Base-by-base conservation (phyloP, 495 filamentous ascomycete species). In the Neurospora terricola region DNA sequence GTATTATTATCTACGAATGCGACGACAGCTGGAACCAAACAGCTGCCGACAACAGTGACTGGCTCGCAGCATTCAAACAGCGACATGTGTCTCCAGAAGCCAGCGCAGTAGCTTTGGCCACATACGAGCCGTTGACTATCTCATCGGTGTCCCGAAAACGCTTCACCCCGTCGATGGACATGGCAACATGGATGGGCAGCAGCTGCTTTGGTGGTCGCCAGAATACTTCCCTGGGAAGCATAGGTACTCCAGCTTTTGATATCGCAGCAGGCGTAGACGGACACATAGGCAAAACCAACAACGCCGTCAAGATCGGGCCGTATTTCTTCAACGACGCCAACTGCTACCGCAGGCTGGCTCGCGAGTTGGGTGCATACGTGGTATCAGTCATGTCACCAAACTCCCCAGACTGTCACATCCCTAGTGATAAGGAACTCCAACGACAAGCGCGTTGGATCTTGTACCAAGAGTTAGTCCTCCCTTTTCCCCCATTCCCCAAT, bases 1-100 rank as follows among this genome's bases (percentile, higher is more conserved):
- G 91, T 70, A 81, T 87, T 37, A 87, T 91, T 72, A 87, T 92
- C 73, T 92, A 91, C 78, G 88, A 87, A 21, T 84, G 79, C 66
- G 88, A 91, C 72, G 91, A 92, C 74, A 84, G 85, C 23, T 93
- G 90, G 90, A 92, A 92, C 72, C 90, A 91, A 78, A 92, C 90
- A 0, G 89, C 87, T 27, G 88, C 90, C 8, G 91, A 93, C 75
- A 90, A 93, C 72, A 81, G 82, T 4, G 78, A 85, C 2, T 91
- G 90, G 88, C 82, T 93, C 9, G 75, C 78, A 23, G 76, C 80
- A 7, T 88, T 88, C 72, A 82, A 80, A 66, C 69, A 80, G 69
- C 79, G 82, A 42, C 81, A 87, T 69, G 69, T 76, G 37, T 73
- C 71, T 27, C 18, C 68, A 36, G 34, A 72, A 27, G 37, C 75